These are phyloP conservation scores for Claviceps humidiphila DNA, from an alignment of 2,329 filamentous ascomycete species.

Conservation along the genomic window DNA sequence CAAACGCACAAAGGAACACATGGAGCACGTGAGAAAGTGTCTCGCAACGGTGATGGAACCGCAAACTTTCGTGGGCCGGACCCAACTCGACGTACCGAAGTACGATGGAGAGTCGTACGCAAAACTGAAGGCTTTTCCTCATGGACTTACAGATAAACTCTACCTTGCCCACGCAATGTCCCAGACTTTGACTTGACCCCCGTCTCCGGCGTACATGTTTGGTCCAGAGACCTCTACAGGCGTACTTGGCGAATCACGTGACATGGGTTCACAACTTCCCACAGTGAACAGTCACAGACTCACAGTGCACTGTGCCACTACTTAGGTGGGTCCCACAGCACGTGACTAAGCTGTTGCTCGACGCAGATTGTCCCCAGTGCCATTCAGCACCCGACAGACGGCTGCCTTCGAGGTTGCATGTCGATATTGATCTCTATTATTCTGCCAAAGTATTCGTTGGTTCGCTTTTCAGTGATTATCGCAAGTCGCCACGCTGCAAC, in stretches of 20 bases:
- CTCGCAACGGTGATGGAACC: too few relatives aligned
- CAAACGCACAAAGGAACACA: too few relatives aligned
- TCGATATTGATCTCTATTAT: slow-evolving; percentile 24
- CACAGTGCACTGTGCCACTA: neutral
- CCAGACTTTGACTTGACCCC: too few relatives aligned
- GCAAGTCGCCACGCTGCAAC: slow-evolving; percentile 18
- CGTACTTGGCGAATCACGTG: neutral
- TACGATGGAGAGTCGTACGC: too few relatives aligned
- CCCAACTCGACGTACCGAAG: too few relatives aligned
- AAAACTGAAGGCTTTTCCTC: too few relatives aligned
- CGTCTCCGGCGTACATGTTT: too few relatives aligned
- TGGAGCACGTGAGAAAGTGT: too few relatives aligned
- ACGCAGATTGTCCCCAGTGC: slow-evolving; percentile 1
- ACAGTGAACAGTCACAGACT: neutral
- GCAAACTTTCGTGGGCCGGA: too few relatives aligned
- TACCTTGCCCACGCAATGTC: too few relatives aligned
- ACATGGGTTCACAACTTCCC: neutral
- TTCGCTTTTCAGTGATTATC: slow-evolving; percentile 20
- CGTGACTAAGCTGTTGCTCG: slow-evolving; percentile 2
- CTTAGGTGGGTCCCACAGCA: neutral
- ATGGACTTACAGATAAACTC: too few relatives aligned
- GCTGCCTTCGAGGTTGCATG: slow-evolving; percentile 7
- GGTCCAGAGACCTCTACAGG: neutral
- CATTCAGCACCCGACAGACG: neutral
- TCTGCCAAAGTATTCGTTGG: slow-evolving; percentile 27